phyloP scores from a whole-genome alignment of 192 early-diverging fungal genomes.

The Umbelopsis vinacea region DNA sequence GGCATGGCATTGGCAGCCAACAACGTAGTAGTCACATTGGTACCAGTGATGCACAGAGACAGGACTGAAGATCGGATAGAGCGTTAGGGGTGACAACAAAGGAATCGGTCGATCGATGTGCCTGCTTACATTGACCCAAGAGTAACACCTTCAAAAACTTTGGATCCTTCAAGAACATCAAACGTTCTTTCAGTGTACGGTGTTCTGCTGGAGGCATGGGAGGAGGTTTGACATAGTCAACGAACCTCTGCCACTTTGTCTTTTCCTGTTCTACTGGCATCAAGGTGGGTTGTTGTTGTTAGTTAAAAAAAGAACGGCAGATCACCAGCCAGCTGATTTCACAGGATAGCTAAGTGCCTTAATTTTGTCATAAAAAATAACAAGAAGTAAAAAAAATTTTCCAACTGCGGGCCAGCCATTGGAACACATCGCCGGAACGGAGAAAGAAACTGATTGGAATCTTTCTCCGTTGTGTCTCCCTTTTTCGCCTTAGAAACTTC shows the following conservation, averaged over 20 bases:
- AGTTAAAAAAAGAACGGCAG: not conserved
- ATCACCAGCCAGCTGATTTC: too few relatives aligned
- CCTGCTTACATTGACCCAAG: slow-evolving; percentile 41
- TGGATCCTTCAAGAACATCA: slow-evolving; percentile 34
- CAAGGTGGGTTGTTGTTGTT: not conserved
- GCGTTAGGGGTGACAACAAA: not conserved
- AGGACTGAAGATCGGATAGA: slow-evolving; percentile 50
- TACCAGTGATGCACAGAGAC: slow-evolving; percentile 78
- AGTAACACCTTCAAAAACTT: slow-evolving; percentile 37
- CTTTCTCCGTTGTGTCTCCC: too few relatives aligned
- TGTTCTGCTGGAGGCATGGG: not conserved
- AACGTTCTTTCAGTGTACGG: slow-evolving; percentile 26
- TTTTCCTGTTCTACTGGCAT: slow-evolving; percentile 4
- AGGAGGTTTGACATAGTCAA: slow-evolving; percentile 17
- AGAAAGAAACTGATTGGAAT: too few relatives aligned
- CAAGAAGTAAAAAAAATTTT: too few relatives aligned
- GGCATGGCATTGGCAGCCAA: slow-evolving; percentile 61
- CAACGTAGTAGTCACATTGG: slow-evolving; percentile 68
- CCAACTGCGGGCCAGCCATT: too few relatives aligned
- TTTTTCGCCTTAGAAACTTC: too few relatives aligned
- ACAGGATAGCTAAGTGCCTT: too few relatives aligned
- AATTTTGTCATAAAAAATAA: too few relatives aligned
- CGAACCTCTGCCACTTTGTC: slow-evolving; percentile 20
- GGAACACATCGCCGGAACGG: too few relatives aligned
- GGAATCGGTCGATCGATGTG: not conserved